These are phyloP conservation scores for Aquilaria yunnanensis DNA, from an alignment of 345 rosid genomes.

Conservation along the genomic window DNA sequence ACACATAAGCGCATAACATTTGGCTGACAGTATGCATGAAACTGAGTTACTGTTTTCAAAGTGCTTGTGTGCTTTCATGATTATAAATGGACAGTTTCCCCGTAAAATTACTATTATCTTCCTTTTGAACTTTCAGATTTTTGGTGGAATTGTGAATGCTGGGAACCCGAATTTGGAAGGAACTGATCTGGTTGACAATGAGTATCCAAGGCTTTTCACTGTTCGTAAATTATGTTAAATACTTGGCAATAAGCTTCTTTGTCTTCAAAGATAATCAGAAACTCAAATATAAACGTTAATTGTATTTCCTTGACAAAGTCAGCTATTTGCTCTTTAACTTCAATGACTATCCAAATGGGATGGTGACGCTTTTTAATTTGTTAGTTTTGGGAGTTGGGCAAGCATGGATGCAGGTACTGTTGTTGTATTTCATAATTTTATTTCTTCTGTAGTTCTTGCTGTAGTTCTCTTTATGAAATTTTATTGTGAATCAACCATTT, in stretches of 20 bases:
- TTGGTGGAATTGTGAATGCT: constrained; percentile 91
- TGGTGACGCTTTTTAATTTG: constrained; percentile 94
- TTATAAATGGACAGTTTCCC: too few species aligned
- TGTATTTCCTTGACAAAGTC: constrained; percentile 40
- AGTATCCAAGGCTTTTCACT: constrained; percentile 54
- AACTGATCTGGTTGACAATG: constrained; percentile 59
- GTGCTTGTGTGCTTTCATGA: too few species aligned
- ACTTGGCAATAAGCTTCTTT: constrained; percentile 2
- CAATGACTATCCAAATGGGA: constrained; percentile 97
- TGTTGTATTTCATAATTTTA: not conserved
- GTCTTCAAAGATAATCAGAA: not conserved
- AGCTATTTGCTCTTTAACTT: constrained; percentile 87
- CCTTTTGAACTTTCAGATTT: constrained; percentile 36
- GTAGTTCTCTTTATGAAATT: too few species aligned
- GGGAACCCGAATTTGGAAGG: constrained; percentile 58
- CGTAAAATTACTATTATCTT: not conserved
- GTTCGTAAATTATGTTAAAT: not conserved
- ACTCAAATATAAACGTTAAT: not conserved
- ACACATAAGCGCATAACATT: too few species aligned
- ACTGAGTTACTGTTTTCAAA: too few species aligned
- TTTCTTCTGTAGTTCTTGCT: constrained; percentile 1
- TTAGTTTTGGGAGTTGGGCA: constrained; percentile 95
- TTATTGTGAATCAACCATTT: too few species aligned
- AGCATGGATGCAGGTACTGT: constrained; percentile 82
- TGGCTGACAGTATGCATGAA: too few species aligned